Evolutionary conservation across 2,329 filamentous ascomycete genomes (phyloP).

Genomic region (Shiraia sp.): DNA sequence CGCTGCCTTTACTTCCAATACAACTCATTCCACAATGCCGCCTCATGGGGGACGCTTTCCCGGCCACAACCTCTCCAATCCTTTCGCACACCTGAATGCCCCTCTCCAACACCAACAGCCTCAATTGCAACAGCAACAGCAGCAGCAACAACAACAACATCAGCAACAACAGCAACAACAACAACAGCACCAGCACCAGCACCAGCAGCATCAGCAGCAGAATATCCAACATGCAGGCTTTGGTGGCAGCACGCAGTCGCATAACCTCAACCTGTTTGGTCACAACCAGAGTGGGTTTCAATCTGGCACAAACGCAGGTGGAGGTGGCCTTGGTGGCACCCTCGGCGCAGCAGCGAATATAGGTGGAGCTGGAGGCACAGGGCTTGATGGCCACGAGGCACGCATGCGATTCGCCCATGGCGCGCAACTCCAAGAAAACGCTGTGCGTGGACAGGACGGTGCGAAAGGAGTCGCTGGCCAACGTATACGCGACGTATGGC

Average conservation of each 20-base stretch:
- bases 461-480: constrained; percentile 63
- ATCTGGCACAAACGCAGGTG: constrained; percentile 58
- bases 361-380: constrained; percentile 60
- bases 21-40: constrained; percentile 53
- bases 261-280: constrained; percentile 63
- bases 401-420: constrained; percentile 85
- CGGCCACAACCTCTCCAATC: constrained; percentile 61
- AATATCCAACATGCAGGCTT: constrained; percentile 72
- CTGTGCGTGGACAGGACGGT: constrained; percentile 58
- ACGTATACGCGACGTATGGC: constrained; percentile 95
- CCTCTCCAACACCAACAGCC: constrained; percentile 51
- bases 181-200: constrained; percentile 22
- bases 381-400: constrained; percentile 83
- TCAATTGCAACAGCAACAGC: constrained; percentile 48
- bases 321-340: constrained; percentile 62
- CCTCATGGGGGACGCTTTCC: constrained; percentile 63
- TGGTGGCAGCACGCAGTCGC: constrained; percentile 55
- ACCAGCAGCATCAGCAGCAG: constrained; percentile 53
- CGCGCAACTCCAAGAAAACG: constrained; percentile 58
- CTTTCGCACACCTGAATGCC: constrained; percentile 60
- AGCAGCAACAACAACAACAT: constrained; percentile 22
- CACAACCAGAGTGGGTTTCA: constrained; percentile 46
- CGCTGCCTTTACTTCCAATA: constrained; percentile 13
- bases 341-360: constrained; percentile 59
- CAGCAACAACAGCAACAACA: constrained; percentile 44